Evolutionary conservation across 192 early-diverging fungal genomes (phyloP).

Genomic region (Linnemannia schmuckeri): DNA sequence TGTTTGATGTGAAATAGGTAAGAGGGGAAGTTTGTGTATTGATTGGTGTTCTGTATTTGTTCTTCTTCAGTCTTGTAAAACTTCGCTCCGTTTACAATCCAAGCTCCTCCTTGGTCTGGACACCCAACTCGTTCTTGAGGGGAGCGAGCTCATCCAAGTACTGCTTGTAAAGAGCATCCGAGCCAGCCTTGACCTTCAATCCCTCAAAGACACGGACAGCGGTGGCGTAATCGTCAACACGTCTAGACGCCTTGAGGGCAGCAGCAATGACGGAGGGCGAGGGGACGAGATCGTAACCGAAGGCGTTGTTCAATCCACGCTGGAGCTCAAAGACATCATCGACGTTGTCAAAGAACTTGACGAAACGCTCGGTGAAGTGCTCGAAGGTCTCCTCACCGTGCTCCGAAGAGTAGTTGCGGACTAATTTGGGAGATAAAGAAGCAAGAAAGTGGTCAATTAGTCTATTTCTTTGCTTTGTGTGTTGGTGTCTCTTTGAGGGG

Average conservation of each 20-base stretch:
- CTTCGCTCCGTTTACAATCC: conserved; percentile 67
- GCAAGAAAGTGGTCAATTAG: not conserved
- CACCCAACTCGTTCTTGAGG: conserved; percentile 89
- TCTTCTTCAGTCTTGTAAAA: not conserved
- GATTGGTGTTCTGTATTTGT: not conserved
- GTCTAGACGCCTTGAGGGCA: conserved; percentile 90
- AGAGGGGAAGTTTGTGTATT: not conserved
- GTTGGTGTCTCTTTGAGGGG: not conserved
- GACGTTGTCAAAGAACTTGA: conserved; percentile 87
- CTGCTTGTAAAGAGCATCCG: conserved; percentile 88
- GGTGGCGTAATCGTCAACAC: conserved; percentile 94
- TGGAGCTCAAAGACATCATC: conserved; percentile 98
- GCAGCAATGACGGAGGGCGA: conserved; percentile 88
- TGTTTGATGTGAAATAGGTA: too few species aligned
- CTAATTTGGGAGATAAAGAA: conserved; percentile 2
- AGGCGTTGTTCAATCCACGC: conserved; percentile 98
- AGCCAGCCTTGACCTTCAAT: conserved; percentile 91
- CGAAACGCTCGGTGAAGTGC: conserved; percentile 83
- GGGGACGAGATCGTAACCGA: conserved; percentile 97
- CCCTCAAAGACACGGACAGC: conserved; percentile 96
- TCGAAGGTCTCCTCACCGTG: conserved; percentile 84
- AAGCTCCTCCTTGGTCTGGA: conserved; percentile 90
- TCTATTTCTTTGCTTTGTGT: not conserved
- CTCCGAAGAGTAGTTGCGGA: conserved; percentile 63
- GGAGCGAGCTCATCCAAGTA: conserved; percentile 94